Conservation (phyloP, 2,329 filamentous ascomycete species). For the Hyphodiscus sp. region DNA sequence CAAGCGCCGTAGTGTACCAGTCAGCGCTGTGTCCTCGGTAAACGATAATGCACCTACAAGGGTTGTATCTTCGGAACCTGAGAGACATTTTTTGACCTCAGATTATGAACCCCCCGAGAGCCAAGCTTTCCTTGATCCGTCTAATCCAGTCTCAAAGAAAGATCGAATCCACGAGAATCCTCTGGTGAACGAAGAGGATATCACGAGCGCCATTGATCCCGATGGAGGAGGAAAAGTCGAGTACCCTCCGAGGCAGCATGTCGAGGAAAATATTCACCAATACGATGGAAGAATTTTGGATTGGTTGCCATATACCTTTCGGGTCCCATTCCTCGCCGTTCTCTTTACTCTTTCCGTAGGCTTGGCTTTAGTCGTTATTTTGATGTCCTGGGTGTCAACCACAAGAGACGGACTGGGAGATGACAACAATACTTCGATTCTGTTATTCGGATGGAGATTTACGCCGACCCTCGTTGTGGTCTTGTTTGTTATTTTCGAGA, state of each 20-base stretch:
- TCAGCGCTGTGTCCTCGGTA: neutral
- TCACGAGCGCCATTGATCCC: neutral
- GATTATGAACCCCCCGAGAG: neutral
- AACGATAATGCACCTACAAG: neutral
- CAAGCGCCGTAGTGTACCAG: neutral
- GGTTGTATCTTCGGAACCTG: neutral
- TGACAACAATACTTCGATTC: slow-evolving; percentile 3
- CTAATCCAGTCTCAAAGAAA: neutral
- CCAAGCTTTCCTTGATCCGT: neutral
- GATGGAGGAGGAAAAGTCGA: neutral
- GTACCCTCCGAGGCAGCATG: neutral
- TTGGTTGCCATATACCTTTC: slow-evolving; percentile 10
- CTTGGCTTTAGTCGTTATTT: slow-evolving; percentile 5
- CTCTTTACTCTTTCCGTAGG: slow-evolving; percentile 7
- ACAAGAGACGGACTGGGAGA: slow-evolving; percentile 7
- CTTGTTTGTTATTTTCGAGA: slow-evolving; percentile 10
- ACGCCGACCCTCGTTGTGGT: slow-evolving; percentile 12
- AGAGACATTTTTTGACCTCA: neutral
- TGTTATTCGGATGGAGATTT: slow-evolving; percentile 14
- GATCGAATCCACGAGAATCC: neutral
- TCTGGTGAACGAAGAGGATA: neutral
- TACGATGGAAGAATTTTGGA: neutral
- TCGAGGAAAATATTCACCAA: neutral
- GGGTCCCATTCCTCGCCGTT: slow-evolving; percentile 6
- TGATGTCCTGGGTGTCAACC: slow-evolving; percentile 6